Evolutionary conservation across 805 yeast species (phyloP), one percentile per base, ranked within the genome.

Genomic region (Cephaloascus fragrans): DNA sequence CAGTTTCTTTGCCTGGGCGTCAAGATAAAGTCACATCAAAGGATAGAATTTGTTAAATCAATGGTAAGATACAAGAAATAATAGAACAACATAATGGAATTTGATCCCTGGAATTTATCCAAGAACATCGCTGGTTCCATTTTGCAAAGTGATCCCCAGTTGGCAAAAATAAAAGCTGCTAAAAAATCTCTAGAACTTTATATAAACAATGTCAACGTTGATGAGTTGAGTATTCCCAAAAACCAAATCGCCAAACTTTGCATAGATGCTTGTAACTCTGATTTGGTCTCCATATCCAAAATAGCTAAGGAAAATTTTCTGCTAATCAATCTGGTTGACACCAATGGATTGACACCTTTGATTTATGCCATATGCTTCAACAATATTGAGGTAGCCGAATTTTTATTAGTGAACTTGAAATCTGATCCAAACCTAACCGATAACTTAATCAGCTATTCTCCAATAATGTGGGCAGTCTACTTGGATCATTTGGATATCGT

Each of bases 391-490:
- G 61, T 73, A 34, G 71, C 71, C 2, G 81, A 79, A 34, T n/a
- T n/a, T n/a, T 50, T 77, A 1, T 52, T 80, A 17, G 47, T 64
- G 18, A 56, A 58, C 19, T 61, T 67, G 34, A 49, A 55, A 12
- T 73, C 64, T 4, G 76, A 75, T 47, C 67, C 74, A 5, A 78
- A 79, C 47, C 47, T 61, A 29, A 49, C 56, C 6, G 89, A 81
- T 47, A 59, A 66, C 2, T 40, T 74, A 18, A 53, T 73, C 18
- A 67, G 73, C 2, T 78, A 75, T 56, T 72, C 86, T 0, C 86
- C 96, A 9, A 56, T 84, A 35, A 85, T 84, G 93, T 86, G 95
- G 95, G 89, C 94, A 1, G 75, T 85, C 3, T 72, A 78, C 47
- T 67, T 80, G 46, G 72, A 77, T 39, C 74, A 75, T 39, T 56